Base-by-base conservation (phyloP, 371 early-diverging fungal genomes). In the Syncephalastrum monosporum region DNA sequence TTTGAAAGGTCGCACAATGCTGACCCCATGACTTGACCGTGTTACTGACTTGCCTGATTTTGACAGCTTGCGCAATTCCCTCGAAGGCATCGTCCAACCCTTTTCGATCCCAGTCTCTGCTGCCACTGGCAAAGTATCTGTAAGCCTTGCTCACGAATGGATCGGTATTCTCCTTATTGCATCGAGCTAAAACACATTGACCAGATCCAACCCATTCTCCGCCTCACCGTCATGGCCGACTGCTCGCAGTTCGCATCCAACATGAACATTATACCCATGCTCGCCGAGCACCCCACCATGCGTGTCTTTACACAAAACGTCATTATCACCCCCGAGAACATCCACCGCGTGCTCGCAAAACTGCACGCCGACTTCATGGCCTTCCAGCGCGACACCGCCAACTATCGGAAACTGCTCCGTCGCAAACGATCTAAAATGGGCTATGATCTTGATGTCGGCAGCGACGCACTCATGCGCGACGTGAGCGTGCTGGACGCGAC, bases 181-280 rank as follows among this genome's bases (percentile, higher is more conserved):
- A 19, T 21, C 17, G 12, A 25, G 8, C 38, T 42, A 19, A 42
- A 42, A 29, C 14, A n/a, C 48, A 38, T 50, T 33, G 2, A 45
- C 3, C 47, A 76, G 73, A 47, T 77, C 21, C 72, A 65, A 50
- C 75, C 79, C 4, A 29, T 78, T 24, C 68, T 93, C 15, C 81
- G 87, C 47, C 67, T 91, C 12, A 90, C 90, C 2, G 87, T 92
- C 47, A 79, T 91, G 51, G 92, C 90, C 0, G 91, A 92, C 50
- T 86, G 85, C 60, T 75, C 84, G 24, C 82, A 84, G 55, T 81
- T 89, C 66, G 83, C 83, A 50, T 84, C 85, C n/a, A 86, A 85
- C 55, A 59, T 77, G 24, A 77, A 82, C 62, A 65, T 81, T 10
- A 81, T 83, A 54, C 81, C 77, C 19, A 72, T 78, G 63, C 71